phyloP scores from a whole-genome alignment of 257 asterid genomes.

The Rhazya stricta region DNA sequence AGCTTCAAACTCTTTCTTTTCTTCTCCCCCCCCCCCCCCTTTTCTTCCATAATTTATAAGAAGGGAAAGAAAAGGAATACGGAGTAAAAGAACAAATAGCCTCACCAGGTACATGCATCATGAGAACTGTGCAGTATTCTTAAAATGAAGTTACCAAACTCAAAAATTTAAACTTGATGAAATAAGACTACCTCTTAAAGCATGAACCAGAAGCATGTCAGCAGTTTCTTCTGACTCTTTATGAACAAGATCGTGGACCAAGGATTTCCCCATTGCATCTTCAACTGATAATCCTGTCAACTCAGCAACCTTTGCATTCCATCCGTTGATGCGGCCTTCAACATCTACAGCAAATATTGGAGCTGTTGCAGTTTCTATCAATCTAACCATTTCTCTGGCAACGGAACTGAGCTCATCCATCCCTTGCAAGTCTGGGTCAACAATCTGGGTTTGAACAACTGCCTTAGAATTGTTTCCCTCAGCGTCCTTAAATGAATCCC shows the following conservation, averaged over 20 bases:
- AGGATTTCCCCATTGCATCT: constrained; percentile 59
- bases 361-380: constrained; percentile 70
- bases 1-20: too few relatives aligned
- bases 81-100: background rate
- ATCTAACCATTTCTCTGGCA: constrained; percentile 64
- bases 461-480: constrained; percentile 53
- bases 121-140: too few relatives aligned
- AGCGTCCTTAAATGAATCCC: constrained; percentile 60
- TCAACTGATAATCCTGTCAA: constrained; percentile 48
- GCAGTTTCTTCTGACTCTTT: constrained; percentile 57
- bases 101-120: background rate
- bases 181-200: constrained; percentile 53
- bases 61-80: too few relatives aligned
- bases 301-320: constrained; percentile 62
- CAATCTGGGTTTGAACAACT: constrained; percentile 34
- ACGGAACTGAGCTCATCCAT: constrained; percentile 59
- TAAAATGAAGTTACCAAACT: background rate
- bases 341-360: constrained; percentile 61
- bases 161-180: background rate
- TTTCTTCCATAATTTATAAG: background rate
- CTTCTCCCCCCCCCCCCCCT: background rate
- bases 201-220: constrained; percentile 51
- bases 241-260: constrained; percentile 58
- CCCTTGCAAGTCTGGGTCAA: constrained; percentile 45
- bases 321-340: constrained; percentile 51